These are phyloP conservation scores for Cyclotella distinguenda DNA, from an alignment of 108 stramenopile species.

Conservation along the genomic window DNA sequence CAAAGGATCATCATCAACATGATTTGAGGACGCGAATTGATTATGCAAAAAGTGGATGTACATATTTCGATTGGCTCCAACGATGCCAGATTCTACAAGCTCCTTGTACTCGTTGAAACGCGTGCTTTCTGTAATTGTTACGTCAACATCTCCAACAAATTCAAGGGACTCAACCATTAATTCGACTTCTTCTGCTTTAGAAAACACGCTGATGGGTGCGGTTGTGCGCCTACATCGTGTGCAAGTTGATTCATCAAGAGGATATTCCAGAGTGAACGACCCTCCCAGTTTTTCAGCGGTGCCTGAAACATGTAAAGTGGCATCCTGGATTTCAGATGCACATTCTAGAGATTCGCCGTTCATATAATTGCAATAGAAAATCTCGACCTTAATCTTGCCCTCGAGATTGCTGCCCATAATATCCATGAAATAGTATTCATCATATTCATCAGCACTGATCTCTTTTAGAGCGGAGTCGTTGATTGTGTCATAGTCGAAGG, in stretches of 20 bases:
- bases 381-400: not conserved
- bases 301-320: constrained; percentile 2
- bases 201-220: constrained; percentile 23
- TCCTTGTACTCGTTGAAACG: constrained; percentile 41
- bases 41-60: constrained; percentile 37
- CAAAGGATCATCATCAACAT: constrained; percentile 2
- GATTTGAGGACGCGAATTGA: constrained; percentile 11
- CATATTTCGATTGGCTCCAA: constrained; percentile 37
- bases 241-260: constrained; percentile 16
- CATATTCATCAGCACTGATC: not conserved
- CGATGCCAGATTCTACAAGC: constrained; percentile 31
- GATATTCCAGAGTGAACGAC: constrained; percentile 34
- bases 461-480: too few relatives aligned
- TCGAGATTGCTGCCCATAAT: not conserved
- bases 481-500: too few relatives aligned
- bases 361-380: constrained; percentile 4
- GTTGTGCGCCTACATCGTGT: constrained; percentile 14
- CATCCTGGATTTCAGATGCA: constrained; percentile 3
- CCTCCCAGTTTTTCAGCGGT: constrained; percentile 31
- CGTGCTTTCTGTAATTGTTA: constrained; percentile 37
- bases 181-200: constrained; percentile 43
- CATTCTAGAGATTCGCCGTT: constrained; percentile 15
- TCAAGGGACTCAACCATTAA: constrained; percentile 23
- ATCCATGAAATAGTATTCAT: constrained; percentile 6
- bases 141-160: constrained; percentile 28